Evolutionary conservation across 2,329 filamentous ascomycete species (phyloP), one percentile per base, ranked within the genome.

Genomic region (Aureobasidium namibiae): DNA sequence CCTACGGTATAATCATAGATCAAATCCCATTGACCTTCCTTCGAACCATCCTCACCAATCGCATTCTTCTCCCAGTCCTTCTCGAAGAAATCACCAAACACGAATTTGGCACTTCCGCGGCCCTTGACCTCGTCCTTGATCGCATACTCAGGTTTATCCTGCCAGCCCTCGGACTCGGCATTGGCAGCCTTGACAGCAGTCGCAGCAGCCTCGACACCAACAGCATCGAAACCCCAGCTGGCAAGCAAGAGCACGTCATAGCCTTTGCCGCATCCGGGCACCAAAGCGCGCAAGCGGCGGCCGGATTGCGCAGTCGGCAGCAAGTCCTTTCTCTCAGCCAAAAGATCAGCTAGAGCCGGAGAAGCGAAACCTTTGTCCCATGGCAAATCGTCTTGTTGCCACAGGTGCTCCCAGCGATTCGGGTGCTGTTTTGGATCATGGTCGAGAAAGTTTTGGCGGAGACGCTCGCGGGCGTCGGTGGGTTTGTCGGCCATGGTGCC

Each of bases 191-290:
- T 70, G 9, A 74, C 66, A 8, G 77, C 83, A 18, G 73, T 75
- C 9, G 76, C 67, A 45, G 84, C 85, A 59, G 82, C 80, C 68
- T 95, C 90, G 1, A 95, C 73, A 0, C 89, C 91, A 66, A 83
- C 85, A 1, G 85, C 84, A 72, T 95, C 87, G 69, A 89, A 94
- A 1, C 90, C 90, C 67, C 86, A 83, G 10, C 83, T 82, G 52
- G 85, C 82, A 45, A 95, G 79, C 38, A 95, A 77, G 10, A 90
- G 77, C 1, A 90, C 88, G 73, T 95, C 91, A 68, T 94, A 87
- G 5, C 90, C 91, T 48, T 82, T 81, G 0, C 90, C 91, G 72
- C 90, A 95, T 5, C 90, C 90, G 0, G 90, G 88, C 0, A 95
- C 87, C 9, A 95, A 76, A 1, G 86, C 90, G 60, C 76, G 77